Base-by-base conservation (phyloP, 768 basidiomycete genomes). In the Mycena metata region DNA sequence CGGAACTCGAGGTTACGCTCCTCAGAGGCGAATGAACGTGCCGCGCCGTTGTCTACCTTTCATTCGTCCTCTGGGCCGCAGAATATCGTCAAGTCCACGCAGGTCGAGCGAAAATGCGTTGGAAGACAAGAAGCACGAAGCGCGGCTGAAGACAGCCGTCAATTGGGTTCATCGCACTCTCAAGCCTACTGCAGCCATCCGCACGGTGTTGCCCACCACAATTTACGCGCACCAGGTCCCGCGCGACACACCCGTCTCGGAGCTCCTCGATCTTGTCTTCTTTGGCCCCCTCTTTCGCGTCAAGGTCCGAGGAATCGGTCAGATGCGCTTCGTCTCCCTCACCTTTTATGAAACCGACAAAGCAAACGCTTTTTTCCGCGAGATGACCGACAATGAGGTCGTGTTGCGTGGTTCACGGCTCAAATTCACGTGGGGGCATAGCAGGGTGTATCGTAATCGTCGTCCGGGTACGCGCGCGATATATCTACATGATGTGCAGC, bases 121-220 rank as follows among this genome's bases (percentile, higher is more conserved):
- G 39, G 39, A 39, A 39, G 26, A 33, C 13, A 9, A 45, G 5
- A 61, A 39, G 4, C n/a, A 60, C 45, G 30, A 60, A 43, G 50
- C 42, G 19, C 52, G 17, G n/a, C 35, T 67, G 0, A 9, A 47
- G 2, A 23, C 43, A 2, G 59, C 66, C 2, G 45, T 42, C 45
- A 56, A 54, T 10, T 66, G 65, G 65, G 58, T 52, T 0, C 16
- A 77, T 78, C 43, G 73, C 73, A 52, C 67, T 36, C 21, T 66
- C 19, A 24, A 35, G n/a, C 46, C 56, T 7, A 10, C 55, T 1
- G 10, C 43, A 30, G 24, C 45, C 35, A 33, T 15, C 21, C 35
- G 46, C 35, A 16, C 54, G 35, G 6, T 39, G 10, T 41, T 17
- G 2, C 36, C 66, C 33, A 61, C 35, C 36, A 67, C 59, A 17